Percentiles rank a stretch among this genome's conserved stretches.
Evolutionary conservation across 2,329 filamentous ascomycete genomes (phyloP).

Genomic region (Colletotrichum sp.): DNA sequence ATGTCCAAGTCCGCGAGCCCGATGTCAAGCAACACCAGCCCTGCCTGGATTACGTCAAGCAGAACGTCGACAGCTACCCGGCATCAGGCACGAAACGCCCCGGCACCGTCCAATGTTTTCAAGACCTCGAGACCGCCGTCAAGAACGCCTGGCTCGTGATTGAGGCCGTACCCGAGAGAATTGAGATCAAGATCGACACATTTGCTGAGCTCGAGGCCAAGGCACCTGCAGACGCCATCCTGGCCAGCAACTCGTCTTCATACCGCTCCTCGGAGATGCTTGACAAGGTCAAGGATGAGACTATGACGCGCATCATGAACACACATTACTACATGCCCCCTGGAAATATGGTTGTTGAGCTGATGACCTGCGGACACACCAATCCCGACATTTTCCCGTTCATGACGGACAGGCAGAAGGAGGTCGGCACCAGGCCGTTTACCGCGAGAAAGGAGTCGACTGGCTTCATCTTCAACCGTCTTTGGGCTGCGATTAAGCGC

Average conservation of each 20-base stretch:
- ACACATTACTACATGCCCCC: constrained; percentile 59
- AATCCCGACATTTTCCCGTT: constrained; percentile 47
- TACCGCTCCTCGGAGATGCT: constrained; percentile 57
- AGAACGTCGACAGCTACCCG: constrained; percentile 35
- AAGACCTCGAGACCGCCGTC: constrained; percentile 44
- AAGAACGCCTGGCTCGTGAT: constrained; percentile 56
- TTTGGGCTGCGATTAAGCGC: constrained; percentile 62
- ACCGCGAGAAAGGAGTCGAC: constrained; percentile 52
- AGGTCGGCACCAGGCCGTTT: constrained; percentile 45
- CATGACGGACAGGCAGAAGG: constrained; percentile 40
- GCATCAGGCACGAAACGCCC: constrained; percentile 11
- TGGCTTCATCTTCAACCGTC: constrained; percentile 59
- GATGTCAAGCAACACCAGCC: constrained; percentile 36
- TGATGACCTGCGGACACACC: constrained; percentile 58
- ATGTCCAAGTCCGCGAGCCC: constrained; percentile 48
- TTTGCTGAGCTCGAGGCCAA: constrained; percentile 50
- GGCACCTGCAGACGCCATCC: constrained; percentile 48
- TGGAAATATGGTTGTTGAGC: constrained; percentile 49
- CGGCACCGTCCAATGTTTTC: constrained; percentile 35
- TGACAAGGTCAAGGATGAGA: constrained; percentile 38
- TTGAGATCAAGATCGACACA: constrained; percentile 51
- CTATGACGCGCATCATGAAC: constrained; percentile 47
- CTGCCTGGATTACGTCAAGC: constrained; percentile 42
- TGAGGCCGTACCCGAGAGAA: constrained; percentile 56
- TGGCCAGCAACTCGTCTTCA: constrained; percentile 56